Base-by-base conservation (phyloP, 306 rosid genomes). In the Quercus wislizeni region DNA sequence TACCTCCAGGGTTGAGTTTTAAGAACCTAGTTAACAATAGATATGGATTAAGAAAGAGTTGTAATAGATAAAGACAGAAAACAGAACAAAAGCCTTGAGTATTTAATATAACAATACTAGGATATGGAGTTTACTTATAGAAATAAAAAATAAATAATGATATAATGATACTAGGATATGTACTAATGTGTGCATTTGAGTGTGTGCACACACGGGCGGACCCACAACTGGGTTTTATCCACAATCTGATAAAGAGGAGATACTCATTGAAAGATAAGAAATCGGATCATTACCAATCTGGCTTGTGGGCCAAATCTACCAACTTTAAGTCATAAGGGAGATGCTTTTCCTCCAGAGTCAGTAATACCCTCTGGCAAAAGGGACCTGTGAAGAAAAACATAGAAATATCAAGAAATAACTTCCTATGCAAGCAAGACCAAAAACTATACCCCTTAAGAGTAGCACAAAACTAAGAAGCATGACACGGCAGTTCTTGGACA, bases 301-400 rank as follows among this genome's bases (percentile, higher is more conserved):
- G 99, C 86, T 90, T 95, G 94, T 91, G 85, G 55, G 71, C 52
- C 82, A 92, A 81, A 87, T 92, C 94, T 64, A 92, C 97, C 86
- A 95, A 83, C 87, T 92, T 92, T 18, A 83, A 55, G 52, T 95
- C 98, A 84, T 92, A 95, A 84, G 98, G 91, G 46, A 95, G 83
- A 83, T 87, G 90, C 71, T 95, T 95, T 79, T 91, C 99, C 85
- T 95, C 99, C 78, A 92, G 81, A 6, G 97, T 92, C 77, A 95
- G 86, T 81, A 95, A 77, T 21, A 95, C 94, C 89, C 97, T 91
- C 79, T 95, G 99, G 78, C 92, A 90, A 82, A 95, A 95, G 51
- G 99, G 97, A 80, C 94, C 97, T 93, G 84, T 46, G 73, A 70
- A 77, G 43, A 28, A 25, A 71, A 64, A 35, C 69, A 52, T 73